These are phyloP conservation scores for Penicillium subrubescens DNA, from an alignment of 495 filamentous ascomycete species.

Conservation along the genomic window DNA sequence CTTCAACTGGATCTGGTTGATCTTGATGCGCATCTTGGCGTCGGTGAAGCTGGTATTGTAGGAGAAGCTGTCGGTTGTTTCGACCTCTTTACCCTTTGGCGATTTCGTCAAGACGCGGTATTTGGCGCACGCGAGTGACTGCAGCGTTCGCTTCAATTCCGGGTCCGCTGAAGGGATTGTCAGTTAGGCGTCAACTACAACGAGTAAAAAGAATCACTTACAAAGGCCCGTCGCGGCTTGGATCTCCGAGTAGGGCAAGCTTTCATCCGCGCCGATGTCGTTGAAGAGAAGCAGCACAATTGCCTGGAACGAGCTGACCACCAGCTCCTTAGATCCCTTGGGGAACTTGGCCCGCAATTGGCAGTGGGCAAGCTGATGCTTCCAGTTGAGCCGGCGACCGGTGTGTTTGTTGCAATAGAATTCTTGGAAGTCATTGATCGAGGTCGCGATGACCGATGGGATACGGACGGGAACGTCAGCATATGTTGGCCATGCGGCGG, in stretches of 20 bases:
- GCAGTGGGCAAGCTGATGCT: conserved; percentile 86
- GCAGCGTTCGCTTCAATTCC: conserved; percentile 86
- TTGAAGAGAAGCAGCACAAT: conserved; percentile 94
- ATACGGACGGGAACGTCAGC: conserved; percentile 76
- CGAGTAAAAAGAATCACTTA: conserved; percentile 39
- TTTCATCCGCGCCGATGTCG: conserved; percentile 54
- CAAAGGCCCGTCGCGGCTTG: conserved; percentile 66
- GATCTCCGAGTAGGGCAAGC: conserved; percentile 70
- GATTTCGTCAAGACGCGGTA: conserved; percentile 83
- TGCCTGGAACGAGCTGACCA: conserved; percentile 87
- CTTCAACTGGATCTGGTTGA: conserved; percentile 96
- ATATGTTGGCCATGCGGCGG: conserved; percentile 90
- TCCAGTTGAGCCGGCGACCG: conserved; percentile 86
- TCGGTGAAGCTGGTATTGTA: conserved; percentile 78
- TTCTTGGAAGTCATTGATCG: conserved; percentile 71
- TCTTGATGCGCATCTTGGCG: conserved; percentile 89
- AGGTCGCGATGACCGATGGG: conserved; percentile 66
- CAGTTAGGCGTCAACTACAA: conserved; percentile 22
- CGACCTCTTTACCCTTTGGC: conserved; percentile 82
- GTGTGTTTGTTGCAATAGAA: conserved; percentile 87
- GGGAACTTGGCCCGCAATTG: conserved; percentile 77
- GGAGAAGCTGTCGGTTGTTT: conserved; percentile 72
- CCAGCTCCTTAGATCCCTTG: conserved; percentile 78
- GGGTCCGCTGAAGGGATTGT: conserved; percentile 53
- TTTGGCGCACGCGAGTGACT: conserved; percentile 90